Evolutionary conservation across 352 stramenopile genomes (phyloP).

Genomic region (Plasmopara halstedii): DNA sequence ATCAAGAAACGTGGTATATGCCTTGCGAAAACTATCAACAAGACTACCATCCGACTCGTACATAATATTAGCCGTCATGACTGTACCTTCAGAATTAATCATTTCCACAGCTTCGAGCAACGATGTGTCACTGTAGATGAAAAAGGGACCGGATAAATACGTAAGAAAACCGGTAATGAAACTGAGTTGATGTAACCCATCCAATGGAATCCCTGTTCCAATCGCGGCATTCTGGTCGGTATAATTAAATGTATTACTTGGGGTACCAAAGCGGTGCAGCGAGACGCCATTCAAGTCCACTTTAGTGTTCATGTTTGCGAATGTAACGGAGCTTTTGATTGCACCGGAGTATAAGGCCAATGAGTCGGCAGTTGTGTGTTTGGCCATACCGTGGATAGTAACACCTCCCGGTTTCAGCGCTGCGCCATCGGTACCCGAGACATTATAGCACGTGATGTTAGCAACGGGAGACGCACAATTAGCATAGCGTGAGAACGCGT

Average conservation of each 20-base stretch:
- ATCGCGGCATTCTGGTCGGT: slow-evolving; percentile 19
- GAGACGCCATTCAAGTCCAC: slow-evolving; percentile 40
- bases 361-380: slow-evolving; percentile 17
- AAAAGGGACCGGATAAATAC: slow-evolving; percentile 66
- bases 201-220: slow-evolving; percentile 47
- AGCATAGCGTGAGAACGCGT: slow-evolving; percentile 39
- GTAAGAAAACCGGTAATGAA: slow-evolving; percentile 62
- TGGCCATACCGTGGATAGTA: slow-evolving; percentile 38
- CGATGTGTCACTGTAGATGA: slow-evolving; percentile 46
- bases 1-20: slow-evolving; percentile 56
- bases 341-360: slow-evolving; percentile 33
- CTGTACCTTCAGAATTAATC: slow-evolving; percentile 39
- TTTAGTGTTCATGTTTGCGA: slow-evolving; percentile 31
- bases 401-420: slow-evolving; percentile 31
- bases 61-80: slow-evolving; percentile 30
- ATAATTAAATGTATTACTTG: slow-evolving; percentile 28
- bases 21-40: slow-evolving; percentile 33
- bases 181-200: slow-evolving; percentile 55
- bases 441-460: slow-evolving; percentile 50
- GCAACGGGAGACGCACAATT: slow-evolving; percentile 36
- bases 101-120: slow-evolving; percentile 40
- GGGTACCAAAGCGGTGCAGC: slow-evolving; percentile 42
- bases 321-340: slow-evolving; percentile 37
- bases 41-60: slow-evolving; percentile 39
- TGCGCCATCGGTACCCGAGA: slow-evolving; percentile 42